A percentile compares a stretch with the other conserved stretches of the same genome.
Conservation (phyloP, 1,139 yeast species). For the Candida albicans region DNA sequence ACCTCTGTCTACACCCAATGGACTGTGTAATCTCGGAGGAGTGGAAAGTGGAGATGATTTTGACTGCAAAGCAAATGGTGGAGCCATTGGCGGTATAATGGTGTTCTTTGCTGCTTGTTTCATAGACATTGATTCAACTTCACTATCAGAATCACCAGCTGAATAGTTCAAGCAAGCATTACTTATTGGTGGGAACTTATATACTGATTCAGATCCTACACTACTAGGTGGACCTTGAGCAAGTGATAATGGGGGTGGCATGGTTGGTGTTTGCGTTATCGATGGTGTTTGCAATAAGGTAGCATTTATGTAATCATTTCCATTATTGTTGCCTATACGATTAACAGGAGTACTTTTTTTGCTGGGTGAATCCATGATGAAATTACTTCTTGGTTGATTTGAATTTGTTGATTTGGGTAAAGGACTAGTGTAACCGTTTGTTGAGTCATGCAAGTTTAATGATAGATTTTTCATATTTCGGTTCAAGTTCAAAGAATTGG, state of each 20-base stretch:
- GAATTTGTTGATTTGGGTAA: slow-evolving; percentile 7
- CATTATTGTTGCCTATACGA: too few species aligned
- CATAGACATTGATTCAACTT: slow-evolving; percentile 1
- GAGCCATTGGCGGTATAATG: slow-evolving; percentile 11
- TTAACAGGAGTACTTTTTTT: slow-evolving; percentile 7
- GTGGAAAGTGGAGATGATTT: slow-evolving; percentile 14
- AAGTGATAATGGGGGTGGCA: slow-evolving; percentile 12
- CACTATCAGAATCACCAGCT: slow-evolving; percentile 3
- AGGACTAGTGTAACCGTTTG: slow-evolving; percentile 2
- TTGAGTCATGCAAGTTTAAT: slow-evolving; percentile 24
- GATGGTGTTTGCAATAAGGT: slow-evolving; percentile 11
- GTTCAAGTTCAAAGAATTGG: slow-evolving; percentile 25
- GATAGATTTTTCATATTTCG: slow-evolving; percentile 39
- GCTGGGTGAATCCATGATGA: slow-evolving; percentile 15
- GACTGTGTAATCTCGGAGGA: slow-evolving; percentile 16
- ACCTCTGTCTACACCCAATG: slow-evolving; percentile 6
- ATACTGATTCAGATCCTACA: slow-evolving; percentile 4
- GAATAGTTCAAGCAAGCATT: neutral
- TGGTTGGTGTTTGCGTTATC: slow-evolving; percentile 14
- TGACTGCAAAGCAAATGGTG: slow-evolving; percentile 15
- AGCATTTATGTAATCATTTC: slow-evolving; percentile 1
- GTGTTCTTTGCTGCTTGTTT: neutral
- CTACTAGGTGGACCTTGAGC: slow-evolving; percentile 5
- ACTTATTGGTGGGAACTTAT: slow-evolving; percentile 10
- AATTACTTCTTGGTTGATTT: slow-evolving; percentile 7